Evolutionary conservation across 148 eudicot species (phyloP), one percentile per base, ranked within the genome.

Genomic region (Vaccinium myrtillus): DNA sequence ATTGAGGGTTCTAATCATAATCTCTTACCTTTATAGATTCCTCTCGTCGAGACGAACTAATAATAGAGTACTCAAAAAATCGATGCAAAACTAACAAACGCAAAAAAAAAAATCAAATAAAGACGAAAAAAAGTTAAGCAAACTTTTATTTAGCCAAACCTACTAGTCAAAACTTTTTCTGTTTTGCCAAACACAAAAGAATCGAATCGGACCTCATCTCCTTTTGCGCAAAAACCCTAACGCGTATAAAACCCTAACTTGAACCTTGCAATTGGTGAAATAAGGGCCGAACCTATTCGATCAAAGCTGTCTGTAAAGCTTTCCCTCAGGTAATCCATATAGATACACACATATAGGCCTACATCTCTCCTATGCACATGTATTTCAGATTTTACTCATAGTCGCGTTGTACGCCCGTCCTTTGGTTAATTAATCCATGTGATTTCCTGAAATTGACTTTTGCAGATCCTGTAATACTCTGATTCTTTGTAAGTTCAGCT

Each of bases 401-500:
- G 19, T 1, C 48, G 55, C 27, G 80, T 23, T 77, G 2, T 51
- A 56, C 19, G 21, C 39, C 14, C 16, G 10, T 77, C 25, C 7
- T 77, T 25, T 56, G 19, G 3, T 77, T 50, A 2, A 10, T 77
- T 11, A 13, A 11, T 50, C 58, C 1, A 27, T 15, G 6, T 15
- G 30, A 7, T 25, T 50, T 51, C 63, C 61, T 50, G 23, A 9
- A 49, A 77, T 25, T 25, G 56, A 21, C 32, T n/a, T 1, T 27
- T 50, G 79, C 67, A 71, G 78, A 71, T 73, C 50, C 67, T 71
- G 65, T 32, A 67, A 51, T 82, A 36, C 70, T 77, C 55, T 81
- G 70, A 2, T 7, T 23, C 46, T 43, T 8, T 67, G 16, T 46
- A 23, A 23, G 3, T 39, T 71, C 18, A 56, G 16, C 48, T 46